A percentile compares a stretch with the other conserved stretches of the same genome.
phyloP scores from a whole-genome alignment of 1,284 basidiomycete genomes.

The Gymnopus androsaceus region DNA sequence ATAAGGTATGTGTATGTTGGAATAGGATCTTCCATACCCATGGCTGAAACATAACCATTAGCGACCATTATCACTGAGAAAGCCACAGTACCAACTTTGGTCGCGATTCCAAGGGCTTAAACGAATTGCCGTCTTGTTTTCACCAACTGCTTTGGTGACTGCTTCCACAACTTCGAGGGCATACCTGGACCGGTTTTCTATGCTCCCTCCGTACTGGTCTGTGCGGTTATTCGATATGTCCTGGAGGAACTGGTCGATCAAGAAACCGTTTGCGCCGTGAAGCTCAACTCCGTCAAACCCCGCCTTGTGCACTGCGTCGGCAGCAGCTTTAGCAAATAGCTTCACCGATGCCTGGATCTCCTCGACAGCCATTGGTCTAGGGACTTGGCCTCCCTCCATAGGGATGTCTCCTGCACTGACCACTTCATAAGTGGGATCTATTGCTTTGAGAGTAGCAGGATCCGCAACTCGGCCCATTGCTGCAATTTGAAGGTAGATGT shows the following conservation, averaged over 20 bases:
- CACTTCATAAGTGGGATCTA: constrained; percentile 4
- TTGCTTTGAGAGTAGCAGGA: background rate
- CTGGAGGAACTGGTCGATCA: constrained; percentile 29
- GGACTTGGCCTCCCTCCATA: constrained; percentile 14
- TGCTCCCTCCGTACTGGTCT: constrained; percentile 48
- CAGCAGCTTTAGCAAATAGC: constrained; percentile 33
- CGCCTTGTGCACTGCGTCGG: constrained; percentile 35
- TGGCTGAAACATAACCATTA: constrained; percentile 21
- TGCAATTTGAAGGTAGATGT: constrained; percentile 48
- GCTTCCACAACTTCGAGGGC: constrained; percentile 39
- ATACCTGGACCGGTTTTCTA: constrained; percentile 46
- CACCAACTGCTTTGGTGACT: constrained; percentile 20
- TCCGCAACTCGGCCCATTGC: constrained; percentile 39
- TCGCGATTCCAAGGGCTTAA: constrained; percentile 39
- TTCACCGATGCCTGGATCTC: constrained; percentile 41
- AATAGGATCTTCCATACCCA: constrained; percentile 44
- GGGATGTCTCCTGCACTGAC: constrained; percentile 7
- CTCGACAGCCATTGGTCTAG: constrained; percentile 29
- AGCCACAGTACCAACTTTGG: too few relatives aligned
- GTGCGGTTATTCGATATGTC: constrained; percentile 42
- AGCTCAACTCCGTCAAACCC: too few relatives aligned
- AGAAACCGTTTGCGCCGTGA: constrained; percentile 27
- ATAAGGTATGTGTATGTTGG: constrained; percentile 44
- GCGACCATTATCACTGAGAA: background rate
- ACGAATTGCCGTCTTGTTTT: background rate